phyloP scores from a whole-genome alignment of 2,329 filamentous ascomycete genomes.

The Claviceps sp. region DNA sequence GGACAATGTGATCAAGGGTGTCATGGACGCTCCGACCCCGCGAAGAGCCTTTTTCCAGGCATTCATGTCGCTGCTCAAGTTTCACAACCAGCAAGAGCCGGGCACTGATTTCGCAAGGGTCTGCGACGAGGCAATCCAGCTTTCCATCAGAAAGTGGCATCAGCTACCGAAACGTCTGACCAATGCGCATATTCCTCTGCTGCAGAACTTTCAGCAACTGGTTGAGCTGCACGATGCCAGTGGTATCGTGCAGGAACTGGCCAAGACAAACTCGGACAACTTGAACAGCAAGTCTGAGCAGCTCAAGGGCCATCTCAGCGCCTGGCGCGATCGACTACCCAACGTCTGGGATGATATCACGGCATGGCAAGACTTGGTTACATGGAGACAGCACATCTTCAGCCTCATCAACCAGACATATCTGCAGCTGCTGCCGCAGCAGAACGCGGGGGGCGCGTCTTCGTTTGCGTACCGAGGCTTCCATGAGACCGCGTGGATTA shows the following conservation, averaged over 20 bases:
- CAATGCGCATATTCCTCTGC: slow-evolving; percentile 82
- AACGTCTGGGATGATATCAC: slow-evolving; percentile 99
- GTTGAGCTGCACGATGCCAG: slow-evolving; percentile 96
- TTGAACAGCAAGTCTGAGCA: slow-evolving; percentile 91
- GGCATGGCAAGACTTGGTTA: slow-evolving; percentile 98
- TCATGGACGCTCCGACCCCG: slow-evolving; percentile 94
- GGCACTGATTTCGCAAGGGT: slow-evolving; percentile 71
- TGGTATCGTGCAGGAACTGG: slow-evolving; percentile 84
- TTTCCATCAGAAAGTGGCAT: slow-evolving; percentile 97
- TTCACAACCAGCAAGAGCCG: slow-evolving; percentile 77
- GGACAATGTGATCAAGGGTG: slow-evolving; percentile 86
- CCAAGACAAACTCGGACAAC: slow-evolving; percentile 70
- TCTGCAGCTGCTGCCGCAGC: slow-evolving; percentile 66
- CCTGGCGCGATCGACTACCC: slow-evolving; percentile 88
- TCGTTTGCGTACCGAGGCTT: slow-evolving; percentile 88
- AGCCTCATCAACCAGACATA: slow-evolving; percentile 93
- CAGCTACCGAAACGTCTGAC: slow-evolving; percentile 90
- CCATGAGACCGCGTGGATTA: slow-evolving; percentile 99
- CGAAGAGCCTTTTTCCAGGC: slow-evolving; percentile 93
- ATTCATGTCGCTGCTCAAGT: slow-evolving; percentile 91
- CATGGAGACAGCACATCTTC: slow-evolving; percentile 98
- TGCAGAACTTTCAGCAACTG: slow-evolving; percentile 96
- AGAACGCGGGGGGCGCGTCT: slow-evolving; percentile 76
- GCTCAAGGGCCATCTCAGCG: slow-evolving; percentile 81
- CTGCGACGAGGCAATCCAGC: slow-evolving; percentile 92